Evolutionary conservation across 2,329 filamentous ascomycete species (phyloP), one percentile per base, ranked within the genome.

Genomic region (Verticillium klebahnii): DNA sequence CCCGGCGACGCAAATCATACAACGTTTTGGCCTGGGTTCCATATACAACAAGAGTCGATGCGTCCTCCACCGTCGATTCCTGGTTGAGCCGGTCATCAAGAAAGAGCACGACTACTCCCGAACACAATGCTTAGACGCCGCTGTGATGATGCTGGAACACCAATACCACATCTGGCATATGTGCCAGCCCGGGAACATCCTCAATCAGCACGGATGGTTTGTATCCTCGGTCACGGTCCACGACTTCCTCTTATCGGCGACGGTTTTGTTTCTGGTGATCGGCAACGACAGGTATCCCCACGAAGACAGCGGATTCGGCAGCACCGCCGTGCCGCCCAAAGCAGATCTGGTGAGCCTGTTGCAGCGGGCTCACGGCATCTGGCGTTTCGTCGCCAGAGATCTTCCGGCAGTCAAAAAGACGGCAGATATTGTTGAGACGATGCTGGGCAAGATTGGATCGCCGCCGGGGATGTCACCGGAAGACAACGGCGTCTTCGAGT

Each of bases 171-270:
- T 85, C 54, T 79, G 79, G 69, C 73, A 81, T 58, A 80, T 79
- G 1, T 78, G 75, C 2, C 78, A 80, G 61, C 84, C 85, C 0
- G 85, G 85, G 1, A 82, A 82, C 6, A 74, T 83, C 31, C 72
- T 89, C 15, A 74, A 77, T 63, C 74, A 77, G 34, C 78, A 82
- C 40, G 78, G 79, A 5, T 87, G 85, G 82, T 86, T 87, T 66
- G 70, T 87, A 23, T 82, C 80, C 3, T 83, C 82, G 0, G 72
- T 89, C 4, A 80, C 82, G 12, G 79, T 85, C 59, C 84, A 87
- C 58, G 86, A 89, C 68, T 89, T 85, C 58, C 73, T 89, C 59
- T 77, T 89, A 2, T 85, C 85, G 0, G 80, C 83, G 60, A 85
- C 86, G 79, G 79, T 89, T 15, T 68, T 89, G 3, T 88, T 84